These are phyloP conservation scores for Penstemon barbatus DNA, from an alignment of 257 asterid species.

Conservation along the genomic window DNA sequence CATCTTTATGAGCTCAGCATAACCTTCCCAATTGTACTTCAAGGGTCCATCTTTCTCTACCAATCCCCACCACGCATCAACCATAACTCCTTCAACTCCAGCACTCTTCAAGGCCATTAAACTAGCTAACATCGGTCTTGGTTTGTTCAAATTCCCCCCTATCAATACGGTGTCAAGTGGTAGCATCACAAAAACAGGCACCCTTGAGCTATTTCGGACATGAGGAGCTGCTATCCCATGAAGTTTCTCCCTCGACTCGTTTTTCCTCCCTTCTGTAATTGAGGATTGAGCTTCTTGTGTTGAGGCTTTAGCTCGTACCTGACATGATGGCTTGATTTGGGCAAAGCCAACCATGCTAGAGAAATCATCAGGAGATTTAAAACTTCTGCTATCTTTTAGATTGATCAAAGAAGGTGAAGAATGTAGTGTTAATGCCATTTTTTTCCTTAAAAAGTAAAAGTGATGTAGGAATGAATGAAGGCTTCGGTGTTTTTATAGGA, in stretches of 20 bases:
- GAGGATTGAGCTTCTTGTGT: constrained; percentile 34
- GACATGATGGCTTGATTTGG: constrained; percentile 48
- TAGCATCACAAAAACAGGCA: constrained; percentile 89
- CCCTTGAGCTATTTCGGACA: constrained; percentile 40
- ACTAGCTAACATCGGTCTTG: constrained; percentile 81
- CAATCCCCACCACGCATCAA: constrained; percentile 96
- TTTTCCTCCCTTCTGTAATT: constrained; percentile 32
- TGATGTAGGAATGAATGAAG: constrained; percentile 43
- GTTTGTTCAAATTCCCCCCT: constrained; percentile 65
- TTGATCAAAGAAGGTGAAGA: constrained; percentile 66
- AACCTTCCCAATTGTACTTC: constrained; percentile 91
- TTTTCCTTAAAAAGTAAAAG: constrained; percentile 16
- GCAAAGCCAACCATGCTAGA: constrained; percentile 52
- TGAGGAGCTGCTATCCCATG: constrained; percentile 46
- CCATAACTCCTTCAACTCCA: constrained; percentile 94
- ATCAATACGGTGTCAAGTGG: constrained; percentile 74
- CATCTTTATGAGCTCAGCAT: constrained; percentile 74
- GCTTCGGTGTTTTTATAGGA: constrained; percentile 45
- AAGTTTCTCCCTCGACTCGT: constrained; percentile 50
- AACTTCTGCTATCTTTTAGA: constrained; percentile 44
- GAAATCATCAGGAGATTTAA: constrained; percentile 52
- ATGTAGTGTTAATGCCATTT: constrained; percentile 75
- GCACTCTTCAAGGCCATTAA: constrained; percentile 83
- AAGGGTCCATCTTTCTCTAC: constrained; percentile 89
- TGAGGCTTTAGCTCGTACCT: constrained; percentile 45